Evolutionary conservation across 495 filamentous ascomycete genomes (phyloP).

Genomic region (Aspergillus cavernicola): DNA sequence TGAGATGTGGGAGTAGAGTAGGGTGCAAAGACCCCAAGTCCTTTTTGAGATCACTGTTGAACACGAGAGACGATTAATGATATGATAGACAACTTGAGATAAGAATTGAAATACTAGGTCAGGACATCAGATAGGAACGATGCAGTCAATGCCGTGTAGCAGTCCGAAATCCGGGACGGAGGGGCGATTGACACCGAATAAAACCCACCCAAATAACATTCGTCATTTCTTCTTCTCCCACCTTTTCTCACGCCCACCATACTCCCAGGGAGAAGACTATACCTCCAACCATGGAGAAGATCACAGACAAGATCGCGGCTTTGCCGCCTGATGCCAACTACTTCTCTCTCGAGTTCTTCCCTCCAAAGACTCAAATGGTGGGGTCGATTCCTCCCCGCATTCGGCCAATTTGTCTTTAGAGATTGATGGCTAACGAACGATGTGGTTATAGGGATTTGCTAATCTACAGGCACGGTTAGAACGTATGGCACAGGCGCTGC

Average conservation of each 20-base stretch:
- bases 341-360: conserved; percentile 98
- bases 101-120: too few species aligned
- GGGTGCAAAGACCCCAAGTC: too few species aligned
- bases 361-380: conserved; percentile 91
- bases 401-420: neutral
- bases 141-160: neutral
- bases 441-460: conserved; percentile 61
- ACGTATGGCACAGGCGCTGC: conserved; percentile 87
- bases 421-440: conserved; percentile 18
- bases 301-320: conserved; percentile 94
- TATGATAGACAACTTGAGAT: too few species aligned
- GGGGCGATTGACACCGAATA: neutral
- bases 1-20: too few species aligned
- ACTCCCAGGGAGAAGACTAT: neutral
- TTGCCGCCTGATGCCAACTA: conserved; percentile 77
- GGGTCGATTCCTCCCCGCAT: conserved; percentile 29
- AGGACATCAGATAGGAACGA: neutral
- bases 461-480: conserved; percentile 91
- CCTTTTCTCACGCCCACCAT: conserved; percentile 4
- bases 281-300: conserved; percentile 67
- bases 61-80: too few species aligned
- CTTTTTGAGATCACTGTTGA: too few species aligned
- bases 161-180: neutral
- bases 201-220: conserved; percentile 4
- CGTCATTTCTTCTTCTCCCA: neutral